Conservation (phyloP, 805 yeast genomes). For the Isabelozyma pseudorhagii region DNA sequence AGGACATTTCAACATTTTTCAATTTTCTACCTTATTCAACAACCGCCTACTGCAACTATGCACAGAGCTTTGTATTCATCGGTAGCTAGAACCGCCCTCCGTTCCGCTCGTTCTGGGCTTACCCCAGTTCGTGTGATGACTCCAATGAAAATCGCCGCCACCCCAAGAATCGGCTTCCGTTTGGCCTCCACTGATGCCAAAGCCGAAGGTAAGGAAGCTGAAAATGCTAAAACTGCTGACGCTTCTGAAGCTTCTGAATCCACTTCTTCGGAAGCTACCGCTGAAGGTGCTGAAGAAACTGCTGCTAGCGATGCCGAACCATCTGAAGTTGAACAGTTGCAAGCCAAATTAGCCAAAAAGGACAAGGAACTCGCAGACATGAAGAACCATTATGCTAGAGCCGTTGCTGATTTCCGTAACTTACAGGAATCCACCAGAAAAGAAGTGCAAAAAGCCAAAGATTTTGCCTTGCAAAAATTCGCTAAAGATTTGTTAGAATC, state of each 20-base stretch:
- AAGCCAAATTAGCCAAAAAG: constrained; percentile 50
- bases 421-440: constrained; percentile 86
- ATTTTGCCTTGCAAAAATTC: constrained; percentile 87
- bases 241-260: constrained; percentile 5
- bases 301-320: constrained; percentile 6
- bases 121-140: neutral
- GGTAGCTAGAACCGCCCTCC: neutral
- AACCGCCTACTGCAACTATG: neutral
- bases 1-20: neutral
- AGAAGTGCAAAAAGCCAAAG: constrained; percentile 82
- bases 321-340: neutral
- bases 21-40: neutral
- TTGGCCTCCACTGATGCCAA: constrained; percentile 15
- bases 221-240: constrained; percentile 5
- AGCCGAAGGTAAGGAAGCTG: constrained; percentile 5
- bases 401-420: constrained; percentile 90
- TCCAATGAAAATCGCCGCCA: neutral
- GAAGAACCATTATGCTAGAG: constrained; percentile 78
- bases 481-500: constrained; percentile 88
- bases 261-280: constrained; percentile 1
- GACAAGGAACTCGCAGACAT: constrained; percentile 74
- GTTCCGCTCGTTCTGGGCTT: neutral
- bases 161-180: constrained; percentile 6
- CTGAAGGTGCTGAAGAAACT: constrained; percentile 7
- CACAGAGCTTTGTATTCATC: neutral